A percentile compares a stretch with the other conserved stretches of the same genome.
These are phyloP conservation scores for Tetratostichococcus sp. DNA, from an alignment of 139 green algal genomes.

Conservation along the genomic window DNA sequence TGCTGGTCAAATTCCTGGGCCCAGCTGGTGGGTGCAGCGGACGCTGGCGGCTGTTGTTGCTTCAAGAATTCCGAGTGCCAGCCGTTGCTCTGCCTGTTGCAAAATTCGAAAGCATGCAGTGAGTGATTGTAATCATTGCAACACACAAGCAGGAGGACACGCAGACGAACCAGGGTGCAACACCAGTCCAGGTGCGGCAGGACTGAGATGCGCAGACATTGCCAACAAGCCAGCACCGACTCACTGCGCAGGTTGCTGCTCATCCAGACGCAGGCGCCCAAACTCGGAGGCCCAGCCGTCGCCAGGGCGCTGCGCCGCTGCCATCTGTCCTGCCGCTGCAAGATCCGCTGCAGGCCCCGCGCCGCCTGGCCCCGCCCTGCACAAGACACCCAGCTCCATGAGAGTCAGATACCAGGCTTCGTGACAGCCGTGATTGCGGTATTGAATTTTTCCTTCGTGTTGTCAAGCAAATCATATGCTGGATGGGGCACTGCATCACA, in stretches of 20 bases:
- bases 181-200: too few species aligned
- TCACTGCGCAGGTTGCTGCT: background rate
- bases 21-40: background rate
- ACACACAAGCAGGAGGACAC: too few species aligned
- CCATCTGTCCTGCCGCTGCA: slow-evolving; percentile 27
- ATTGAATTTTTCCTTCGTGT: too few species aligned
- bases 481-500: too few species aligned
- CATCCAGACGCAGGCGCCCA: background rate
- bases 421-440: too few species aligned
- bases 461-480: background rate
- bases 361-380: background rate
- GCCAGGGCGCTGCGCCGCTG: slow-evolving; percentile 2
- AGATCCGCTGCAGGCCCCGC: slow-evolving; percentile 23
- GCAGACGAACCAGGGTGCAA: too few species aligned
- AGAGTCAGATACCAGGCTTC: too few species aligned
- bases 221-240: background rate
- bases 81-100: background rate
- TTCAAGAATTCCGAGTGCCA: slow-evolving; percentile 45
- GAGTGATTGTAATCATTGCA: too few species aligned
- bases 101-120: background rate
- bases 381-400: background rate
- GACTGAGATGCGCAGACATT: background rate
- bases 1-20: slow-evolving; percentile 8
- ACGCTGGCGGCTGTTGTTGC: slow-evolving; percentile 18
- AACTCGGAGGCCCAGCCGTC: slow-evolving; percentile 47